These are phyloP conservation scores for Citrus medica DNA, from an alignment of 345 rosid genomes.

Conservation along the genomic window DNA sequence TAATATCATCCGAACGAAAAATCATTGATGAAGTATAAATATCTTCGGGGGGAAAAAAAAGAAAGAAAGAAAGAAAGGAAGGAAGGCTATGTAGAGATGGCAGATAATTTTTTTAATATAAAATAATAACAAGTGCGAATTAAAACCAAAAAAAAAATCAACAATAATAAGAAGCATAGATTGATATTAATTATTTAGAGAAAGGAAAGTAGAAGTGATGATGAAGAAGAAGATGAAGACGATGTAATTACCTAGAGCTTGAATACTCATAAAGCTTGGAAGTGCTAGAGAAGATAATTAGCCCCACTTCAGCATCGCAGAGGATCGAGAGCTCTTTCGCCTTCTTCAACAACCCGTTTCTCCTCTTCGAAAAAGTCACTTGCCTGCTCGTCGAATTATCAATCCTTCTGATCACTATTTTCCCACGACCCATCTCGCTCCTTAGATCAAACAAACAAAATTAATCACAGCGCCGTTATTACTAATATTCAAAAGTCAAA, in stretches of 20 bases:
- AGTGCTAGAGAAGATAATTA: conserved; percentile 50
- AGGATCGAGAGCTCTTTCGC: conserved; percentile 52
- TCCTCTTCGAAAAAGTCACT: conserved; percentile 53
- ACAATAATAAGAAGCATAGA: too few relatives aligned
- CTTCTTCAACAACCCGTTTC: conserved; percentile 48
- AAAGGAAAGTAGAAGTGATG: neutral
- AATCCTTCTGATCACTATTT: conserved; percentile 50
- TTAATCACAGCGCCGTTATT: too few relatives aligned
- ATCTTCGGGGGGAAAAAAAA: too few relatives aligned
- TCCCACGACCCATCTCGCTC: conserved; percentile 54
- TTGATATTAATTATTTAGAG: neutral
- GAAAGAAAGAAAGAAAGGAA: neutral
- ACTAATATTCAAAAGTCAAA: too few relatives aligned
- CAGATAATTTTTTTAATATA: neutral
- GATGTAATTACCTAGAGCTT: conserved; percentile 40
- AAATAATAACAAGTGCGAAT: neutral
- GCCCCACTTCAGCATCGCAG: conserved; percentile 53
- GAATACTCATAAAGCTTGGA: conserved; percentile 51
- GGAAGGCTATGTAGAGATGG: neutral
- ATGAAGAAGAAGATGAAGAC: neutral
- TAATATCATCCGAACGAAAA: too few relatives aligned
- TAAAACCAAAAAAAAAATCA: neutral
- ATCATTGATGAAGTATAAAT: too few relatives aligned
- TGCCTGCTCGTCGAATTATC: conserved; percentile 59
- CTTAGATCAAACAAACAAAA: neutral